phyloP scores from a whole-genome alignment of 2,329 filamentous ascomycete species.

The Penicillium oxalicum region DNA sequence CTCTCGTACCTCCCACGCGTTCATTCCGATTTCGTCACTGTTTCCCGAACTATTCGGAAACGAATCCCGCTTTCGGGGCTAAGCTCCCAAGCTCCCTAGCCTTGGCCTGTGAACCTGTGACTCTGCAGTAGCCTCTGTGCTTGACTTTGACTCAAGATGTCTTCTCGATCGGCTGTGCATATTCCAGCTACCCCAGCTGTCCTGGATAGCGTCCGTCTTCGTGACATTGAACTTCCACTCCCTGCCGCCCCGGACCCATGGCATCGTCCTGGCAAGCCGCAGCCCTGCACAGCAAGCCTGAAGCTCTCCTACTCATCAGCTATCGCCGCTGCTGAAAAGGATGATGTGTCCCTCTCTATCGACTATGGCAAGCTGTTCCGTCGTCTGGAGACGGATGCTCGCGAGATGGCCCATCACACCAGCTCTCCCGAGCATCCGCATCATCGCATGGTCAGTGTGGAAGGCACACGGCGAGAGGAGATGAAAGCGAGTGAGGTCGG shows the following conservation, averaged over 20 bases:
- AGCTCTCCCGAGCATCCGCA: conserved; percentile 15
- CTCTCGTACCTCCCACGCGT: no score
- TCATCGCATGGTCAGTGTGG: conserved; percentile 23
- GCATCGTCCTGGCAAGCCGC: conserved; percentile 40
- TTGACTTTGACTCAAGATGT: neutral
- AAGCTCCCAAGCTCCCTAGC: no score
- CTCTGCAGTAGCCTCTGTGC: neutral
- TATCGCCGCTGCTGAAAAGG: conserved; percentile 37
- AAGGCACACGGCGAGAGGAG: conserved; percentile 26
- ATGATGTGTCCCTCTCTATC: conserved; percentile 42
- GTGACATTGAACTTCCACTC: conserved; percentile 40
- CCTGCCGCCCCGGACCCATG: conserved; percentile 43
- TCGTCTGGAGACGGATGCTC: conserved; percentile 32
- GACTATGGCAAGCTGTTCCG: conserved; percentile 46
- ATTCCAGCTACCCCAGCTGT: conserved; percentile 28
- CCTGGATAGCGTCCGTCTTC: conserved; percentile 38
- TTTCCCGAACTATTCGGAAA: neutral
- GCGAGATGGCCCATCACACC: conserved; percentile 21
- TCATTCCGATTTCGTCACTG: no score
- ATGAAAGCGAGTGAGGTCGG: conserved; percentile 25
- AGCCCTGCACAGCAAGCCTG: conserved; percentile 41
- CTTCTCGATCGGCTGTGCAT: conserved; percentile 16
- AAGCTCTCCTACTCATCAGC: conserved; percentile 39
- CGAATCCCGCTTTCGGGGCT: no score
- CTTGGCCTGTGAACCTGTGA: no score